phyloP scores from a whole-genome alignment of 1,139 yeast genomes.

The Suhomyces yuchorum region DNA sequence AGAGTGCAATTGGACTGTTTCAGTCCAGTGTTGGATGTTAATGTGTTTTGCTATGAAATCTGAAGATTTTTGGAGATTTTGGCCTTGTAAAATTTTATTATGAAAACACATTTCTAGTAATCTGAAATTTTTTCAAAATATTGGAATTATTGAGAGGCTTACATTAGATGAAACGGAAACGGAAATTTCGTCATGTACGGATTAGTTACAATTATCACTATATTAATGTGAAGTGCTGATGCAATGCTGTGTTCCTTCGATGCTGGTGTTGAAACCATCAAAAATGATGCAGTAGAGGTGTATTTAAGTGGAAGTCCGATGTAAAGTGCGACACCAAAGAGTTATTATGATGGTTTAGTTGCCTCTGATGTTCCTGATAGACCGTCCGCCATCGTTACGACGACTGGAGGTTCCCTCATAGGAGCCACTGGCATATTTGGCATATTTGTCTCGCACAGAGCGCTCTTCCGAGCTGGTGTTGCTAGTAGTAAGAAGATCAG shows the following conservation, averaged over 20 bases:
- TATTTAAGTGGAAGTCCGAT: no score
- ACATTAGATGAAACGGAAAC: background rate
- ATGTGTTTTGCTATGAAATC: no score
- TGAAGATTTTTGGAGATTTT: no score
- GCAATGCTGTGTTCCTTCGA: background rate
- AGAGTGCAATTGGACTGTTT: no score
- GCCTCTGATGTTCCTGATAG: slow-evolving; percentile 28
- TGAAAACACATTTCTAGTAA: no score
- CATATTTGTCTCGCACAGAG: slow-evolving; percentile 36
- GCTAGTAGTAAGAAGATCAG: background rate
- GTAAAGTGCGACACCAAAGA: background rate
- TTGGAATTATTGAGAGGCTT: no score
- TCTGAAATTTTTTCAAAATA: background rate
- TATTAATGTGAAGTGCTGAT: background rate
- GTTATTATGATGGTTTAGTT: background rate
- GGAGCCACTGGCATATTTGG: slow-evolving; percentile 27
- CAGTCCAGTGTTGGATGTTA: no score
- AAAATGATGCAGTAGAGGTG: background rate
- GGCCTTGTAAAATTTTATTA: no score
- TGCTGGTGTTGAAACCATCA: background rate
- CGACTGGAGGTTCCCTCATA: slow-evolving; percentile 8
- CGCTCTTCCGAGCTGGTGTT: slow-evolving; percentile 12
- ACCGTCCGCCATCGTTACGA: slow-evolving; percentile 19
- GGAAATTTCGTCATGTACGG: background rate
- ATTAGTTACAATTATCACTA: background rate